Base-by-base conservation (phyloP, 306 rosid species). In the Begonia fuchsioides region DNA sequence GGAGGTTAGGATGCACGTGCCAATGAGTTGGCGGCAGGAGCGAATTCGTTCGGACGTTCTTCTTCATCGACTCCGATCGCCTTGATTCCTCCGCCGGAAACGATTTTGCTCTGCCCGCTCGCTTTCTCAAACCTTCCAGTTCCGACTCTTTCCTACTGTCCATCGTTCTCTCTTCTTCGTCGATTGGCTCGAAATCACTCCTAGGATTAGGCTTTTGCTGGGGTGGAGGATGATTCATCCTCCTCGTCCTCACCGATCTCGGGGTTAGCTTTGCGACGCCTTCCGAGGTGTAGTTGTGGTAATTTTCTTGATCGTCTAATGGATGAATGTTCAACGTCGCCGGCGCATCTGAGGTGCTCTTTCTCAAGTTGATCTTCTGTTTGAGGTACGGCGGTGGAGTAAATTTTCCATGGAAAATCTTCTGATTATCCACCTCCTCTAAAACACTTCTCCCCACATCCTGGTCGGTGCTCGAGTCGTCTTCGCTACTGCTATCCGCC, bases 341-440 rank as follows among this genome's bases (percentile, higher is more conserved):
- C 13, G 60, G 49, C 56, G 61, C 79, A 54, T 47, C 68, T 13
- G 15, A 39, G 49, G 14, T 57, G 41, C n/a, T 56, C 60, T 62
- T 61, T 15, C 39, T 43, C 55, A 45, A 57, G 20, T 26, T 66
- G 10, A 73, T 48, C 15, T 62, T 81, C 7, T 51, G 57, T 67
- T 71, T 79, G 57, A 66, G 67, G 67, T 81, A 90, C 43, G 98
- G 98, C 0, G 98, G n/a, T n/a, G n/a, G 95, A 45, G 64, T 11
- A 11, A 48, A 45, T 66, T 53, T 63, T 43, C 40, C 44, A 57
- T 57, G 15, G 54, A 55, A 65, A 54, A 80, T 79, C 49, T 9
- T 71, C 59, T 69, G 66, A 17, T 43, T 50, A 38, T 80, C 76
- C 35, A 52, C 90, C 4, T 78, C 79, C 44, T 63, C 82, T 0